Evolutionary conservation across 768 basidiomycete species (phyloP).

Genomic region (Tremella mesenterica): DNA sequence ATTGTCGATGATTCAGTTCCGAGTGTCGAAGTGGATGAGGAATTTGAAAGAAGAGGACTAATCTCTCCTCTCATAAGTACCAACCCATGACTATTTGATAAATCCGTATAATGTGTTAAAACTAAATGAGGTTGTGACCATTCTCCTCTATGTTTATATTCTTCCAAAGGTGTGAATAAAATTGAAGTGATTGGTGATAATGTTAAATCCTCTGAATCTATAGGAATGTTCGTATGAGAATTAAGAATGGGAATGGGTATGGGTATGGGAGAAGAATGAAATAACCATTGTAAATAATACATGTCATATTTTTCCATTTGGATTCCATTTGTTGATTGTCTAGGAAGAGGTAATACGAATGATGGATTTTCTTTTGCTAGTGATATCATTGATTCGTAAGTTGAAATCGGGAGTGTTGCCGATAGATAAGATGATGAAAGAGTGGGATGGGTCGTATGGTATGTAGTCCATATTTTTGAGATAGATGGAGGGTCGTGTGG

Average conservation of each 20-base stretch:
- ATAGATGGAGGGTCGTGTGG: slow-evolving; percentile 68
- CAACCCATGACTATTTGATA: slow-evolving; percentile 65
- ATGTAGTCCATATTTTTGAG: slow-evolving; percentile 76
- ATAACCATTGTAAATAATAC: slow-evolving; percentile 82
- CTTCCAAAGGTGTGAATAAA: slow-evolving; percentile 84
- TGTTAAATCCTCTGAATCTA: slow-evolving; percentile 36
- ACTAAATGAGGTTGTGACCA: slow-evolving; percentile 88
- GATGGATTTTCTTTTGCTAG: slow-evolving; percentile 60
- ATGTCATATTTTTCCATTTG: slow-evolving; percentile 44
- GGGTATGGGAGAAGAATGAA: slow-evolving; percentile 61
- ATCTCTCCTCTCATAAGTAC: slow-evolving; percentile 89
- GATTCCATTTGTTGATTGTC: slow-evolving; percentile 43
- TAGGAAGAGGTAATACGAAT: slow-evolving; percentile 75
- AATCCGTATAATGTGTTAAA: slow-evolving; percentile 83
- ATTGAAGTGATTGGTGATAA: slow-evolving; percentile 58
- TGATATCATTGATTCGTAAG: slow-evolving; percentile 62
- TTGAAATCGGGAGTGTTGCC: slow-evolving; percentile 64
- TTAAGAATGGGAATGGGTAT: too few relatives aligned
- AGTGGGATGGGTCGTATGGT: slow-evolving; percentile 70
- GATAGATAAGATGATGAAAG: slow-evolving; percentile 77
- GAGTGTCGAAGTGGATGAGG: slow-evolving; percentile 44
- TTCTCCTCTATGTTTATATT: slow-evolving; percentile 74
- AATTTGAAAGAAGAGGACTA: too few relatives aligned
- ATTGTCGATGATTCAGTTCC: slow-evolving; percentile 12
- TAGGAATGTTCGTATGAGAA: background rate